Conservation (phyloP, 352 stramenopile species). For the Thalassiosira livingstoniorum region DNA sequence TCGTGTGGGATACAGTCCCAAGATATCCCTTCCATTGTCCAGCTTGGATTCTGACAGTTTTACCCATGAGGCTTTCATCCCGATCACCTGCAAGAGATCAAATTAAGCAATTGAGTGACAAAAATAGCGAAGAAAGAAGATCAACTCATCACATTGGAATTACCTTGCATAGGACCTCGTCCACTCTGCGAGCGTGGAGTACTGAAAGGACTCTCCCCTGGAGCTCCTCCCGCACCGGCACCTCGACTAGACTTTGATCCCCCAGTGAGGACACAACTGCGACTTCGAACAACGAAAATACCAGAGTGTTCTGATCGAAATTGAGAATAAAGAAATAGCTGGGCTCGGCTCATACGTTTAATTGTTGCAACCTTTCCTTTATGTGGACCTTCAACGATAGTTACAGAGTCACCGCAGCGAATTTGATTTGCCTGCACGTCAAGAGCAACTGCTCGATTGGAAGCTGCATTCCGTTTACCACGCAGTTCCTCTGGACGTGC, state of each 20-base stretch:
- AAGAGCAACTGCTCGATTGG: conserved; percentile 80
- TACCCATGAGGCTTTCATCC: conserved; percentile 83
- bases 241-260: conserved; percentile 57
- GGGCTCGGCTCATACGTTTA: conserved; percentile 84
- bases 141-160: neutral
- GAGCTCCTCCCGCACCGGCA: conserved; percentile 45
- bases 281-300: conserved; percentile 86
- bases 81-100: conserved; percentile 48
- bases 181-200: conserved; percentile 73
- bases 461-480: conserved; percentile 83
- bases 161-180: conserved; percentile 53
- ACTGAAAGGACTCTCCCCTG: conserved; percentile 74
- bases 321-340: conserved; percentile 87
- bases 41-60: conserved; percentile 86
- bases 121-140: neutral
- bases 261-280: conserved; percentile 83
- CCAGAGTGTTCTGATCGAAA: conserved; percentile 83
- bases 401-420: conserved; percentile 84
- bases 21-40: conserved; percentile 87
- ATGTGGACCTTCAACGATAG: conserved; percentile 83
- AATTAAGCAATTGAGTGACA: neutral
- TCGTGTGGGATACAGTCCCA: conserved; percentile 83
- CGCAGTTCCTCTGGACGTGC: conserved; percentile 84
- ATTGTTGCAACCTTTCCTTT: conserved; percentile 87
- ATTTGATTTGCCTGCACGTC: conserved; percentile 86